phyloP scores from a whole-genome alignment of 1,284 basidiomycete species.

The Sphagnurus paluster region DNA sequence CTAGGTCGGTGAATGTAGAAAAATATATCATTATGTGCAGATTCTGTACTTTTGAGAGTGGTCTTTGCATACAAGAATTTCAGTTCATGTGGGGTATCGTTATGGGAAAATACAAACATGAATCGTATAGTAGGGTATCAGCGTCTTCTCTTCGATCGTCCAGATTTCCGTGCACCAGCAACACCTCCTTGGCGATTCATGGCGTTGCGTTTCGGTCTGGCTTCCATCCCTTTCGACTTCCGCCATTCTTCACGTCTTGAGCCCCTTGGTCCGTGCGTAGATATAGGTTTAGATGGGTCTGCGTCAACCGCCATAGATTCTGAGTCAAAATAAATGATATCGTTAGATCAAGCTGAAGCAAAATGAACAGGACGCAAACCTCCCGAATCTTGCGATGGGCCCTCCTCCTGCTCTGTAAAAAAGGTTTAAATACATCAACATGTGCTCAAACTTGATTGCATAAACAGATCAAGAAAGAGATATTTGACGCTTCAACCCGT shows the following conservation, averaged over 20 bases:
- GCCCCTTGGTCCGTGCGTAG: slow-evolving; percentile 72
- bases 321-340: slow-evolving; percentile 25
- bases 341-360: background rate
- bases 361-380: slow-evolving; percentile 11
- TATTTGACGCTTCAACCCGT: slow-evolving; percentile 11
- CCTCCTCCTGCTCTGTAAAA: slow-evolving; percentile 14
- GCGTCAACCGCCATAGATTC: slow-evolving; percentile 57
- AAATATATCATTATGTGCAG: slow-evolving; percentile 5
- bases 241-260: slow-evolving; percentile 77
- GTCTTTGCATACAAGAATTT: slow-evolving; percentile 4
- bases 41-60: slow-evolving; percentile 10
- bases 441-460: slow-evolving; percentile 14
- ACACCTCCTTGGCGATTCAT: slow-evolving; percentile 69
- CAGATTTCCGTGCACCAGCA: slow-evolving; percentile 61
- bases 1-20: no score
- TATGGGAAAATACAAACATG: slow-evolving; percentile 7
- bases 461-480: slow-evolving; percentile 15
- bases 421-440: slow-evolving; percentile 17
- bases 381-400: slow-evolving; percentile 8
- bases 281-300: slow-evolving; percentile 45
- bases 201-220: slow-evolving; percentile 47
- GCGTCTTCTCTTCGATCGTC: slow-evolving; percentile 68
- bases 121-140: slow-evolving; percentile 28
- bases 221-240: slow-evolving; percentile 64
- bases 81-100: slow-evolving; percentile 1